phyloP scores from a whole-genome alignment of 2,329 filamentous ascomycete species.

The Beauveria medogensis region DNA sequence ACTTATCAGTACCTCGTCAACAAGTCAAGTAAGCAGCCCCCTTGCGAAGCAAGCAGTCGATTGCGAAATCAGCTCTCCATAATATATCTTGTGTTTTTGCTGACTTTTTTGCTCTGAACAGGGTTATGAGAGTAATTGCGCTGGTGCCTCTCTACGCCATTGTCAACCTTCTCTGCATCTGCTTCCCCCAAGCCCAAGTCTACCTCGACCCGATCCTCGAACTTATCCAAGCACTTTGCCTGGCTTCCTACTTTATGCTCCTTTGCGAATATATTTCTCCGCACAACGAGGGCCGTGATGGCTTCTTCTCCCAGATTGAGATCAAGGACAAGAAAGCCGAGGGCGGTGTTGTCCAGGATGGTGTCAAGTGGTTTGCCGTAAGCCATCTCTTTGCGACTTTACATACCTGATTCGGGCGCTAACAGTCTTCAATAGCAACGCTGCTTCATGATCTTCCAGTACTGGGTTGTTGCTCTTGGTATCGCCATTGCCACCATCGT shows the following conservation, averaged over 20 bases:
- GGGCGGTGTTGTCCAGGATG: constrained; percentile 18
- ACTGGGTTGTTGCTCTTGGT: constrained; percentile 25
- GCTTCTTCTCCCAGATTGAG: constrained; percentile 29
- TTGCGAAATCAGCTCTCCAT: not conserved
- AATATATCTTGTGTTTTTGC: not conserved
- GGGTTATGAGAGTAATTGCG: constrained; percentile 33
- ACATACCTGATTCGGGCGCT: too few relatives aligned
- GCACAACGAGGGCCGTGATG: constrained; percentile 23
- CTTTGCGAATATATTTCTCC: constrained; percentile 34
- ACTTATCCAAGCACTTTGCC: constrained; percentile 30
- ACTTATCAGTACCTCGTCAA: constrained; percentile 32
- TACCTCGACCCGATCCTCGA: constrained; percentile 33
- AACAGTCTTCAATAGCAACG: constrained; percentile 15
- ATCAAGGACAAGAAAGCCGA: constrained; percentile 21
- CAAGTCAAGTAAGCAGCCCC: constrained; percentile 28
- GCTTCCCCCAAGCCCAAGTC: constrained; percentile 27
- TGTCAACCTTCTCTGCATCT: constrained; percentile 29
- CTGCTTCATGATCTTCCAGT: constrained; percentile 33
- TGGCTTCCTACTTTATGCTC: constrained; percentile 36
- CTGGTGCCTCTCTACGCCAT: constrained; percentile 33
- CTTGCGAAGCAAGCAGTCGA: not conserved
- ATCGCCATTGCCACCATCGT: constrained; percentile 34
- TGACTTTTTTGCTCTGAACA: constrained; percentile 9
- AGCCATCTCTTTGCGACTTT: not conserved
- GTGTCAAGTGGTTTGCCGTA: constrained; percentile 25